phyloP scores from a whole-genome alignment of 495 filamentous ascomycete genomes.

The Friedmanniomyces endolithicus region DNA sequence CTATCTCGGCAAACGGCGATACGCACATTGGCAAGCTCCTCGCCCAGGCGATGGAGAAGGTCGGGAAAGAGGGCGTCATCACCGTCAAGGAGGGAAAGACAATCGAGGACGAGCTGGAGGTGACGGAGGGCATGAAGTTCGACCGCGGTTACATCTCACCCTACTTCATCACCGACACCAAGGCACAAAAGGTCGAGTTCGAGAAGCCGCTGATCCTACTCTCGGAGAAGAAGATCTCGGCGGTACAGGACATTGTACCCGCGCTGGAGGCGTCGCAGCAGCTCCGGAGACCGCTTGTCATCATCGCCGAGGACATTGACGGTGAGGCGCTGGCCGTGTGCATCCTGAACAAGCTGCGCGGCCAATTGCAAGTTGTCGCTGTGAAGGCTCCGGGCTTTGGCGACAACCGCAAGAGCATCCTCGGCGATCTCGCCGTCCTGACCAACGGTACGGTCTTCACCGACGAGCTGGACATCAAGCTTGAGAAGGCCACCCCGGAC shows the following conservation, averaged over 20 bases:
- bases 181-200: constrained; percentile 97
- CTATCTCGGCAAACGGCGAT: constrained; percentile 95
- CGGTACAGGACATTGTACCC: constrained; percentile 95
- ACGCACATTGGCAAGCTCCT: constrained; percentile 90
- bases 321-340: constrained; percentile 96
- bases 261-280: constrained; percentile 94
- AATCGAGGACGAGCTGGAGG: constrained; percentile 90
- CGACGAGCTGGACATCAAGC: constrained; percentile 95
- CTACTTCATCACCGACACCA: constrained; percentile 99
- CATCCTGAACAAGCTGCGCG: constrained; percentile 99
- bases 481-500: constrained; percentile 90
- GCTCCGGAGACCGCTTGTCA: constrained; percentile 85
- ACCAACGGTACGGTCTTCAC: constrained; percentile 97
- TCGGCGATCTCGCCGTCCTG: constrained; percentile 86
- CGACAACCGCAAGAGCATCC: constrained; percentile 99
- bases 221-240: constrained; percentile 99
- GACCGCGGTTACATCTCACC: constrained; percentile 96
- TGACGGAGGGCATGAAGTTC: constrained; percentile 99
- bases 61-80: constrained; percentile 99
- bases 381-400: constrained; percentile 99
- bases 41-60: constrained; percentile 97
- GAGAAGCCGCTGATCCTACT: constrained; percentile 98
- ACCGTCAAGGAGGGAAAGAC: constrained; percentile 99
- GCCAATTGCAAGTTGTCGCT: constrained; percentile 94
- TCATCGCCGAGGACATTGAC: constrained; percentile 98